phyloP scores from a whole-genome alignment of 805 yeast genomes.

The Starmerella scarabaei region DNA sequence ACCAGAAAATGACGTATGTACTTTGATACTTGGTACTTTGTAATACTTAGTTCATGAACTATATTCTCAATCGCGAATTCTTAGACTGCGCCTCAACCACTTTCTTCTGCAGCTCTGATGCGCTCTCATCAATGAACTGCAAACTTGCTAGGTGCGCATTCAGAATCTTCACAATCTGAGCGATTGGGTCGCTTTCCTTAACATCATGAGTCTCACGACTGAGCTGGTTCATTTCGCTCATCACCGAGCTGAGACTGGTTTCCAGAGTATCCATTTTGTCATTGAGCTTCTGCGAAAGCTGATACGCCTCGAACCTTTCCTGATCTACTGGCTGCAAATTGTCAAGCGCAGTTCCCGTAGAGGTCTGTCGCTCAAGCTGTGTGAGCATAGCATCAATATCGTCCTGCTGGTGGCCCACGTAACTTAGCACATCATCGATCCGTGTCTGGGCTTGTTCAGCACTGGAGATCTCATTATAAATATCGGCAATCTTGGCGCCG shows the following conservation, averaged over 20 bases:
- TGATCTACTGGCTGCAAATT: constrained; percentile 45
- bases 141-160: constrained; percentile 83
- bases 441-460: constrained; percentile 78
- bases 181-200: constrained; percentile 33
- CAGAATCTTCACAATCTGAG: constrained; percentile 56
- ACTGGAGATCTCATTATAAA: constrained; percentile 61
- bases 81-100: constrained; percentile 29
- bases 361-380: constrained; percentile 57
- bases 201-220: constrained; percentile 67
- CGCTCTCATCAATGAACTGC: constrained; percentile 70
- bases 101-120: constrained; percentile 54
- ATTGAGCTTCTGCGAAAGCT: constrained; percentile 71
- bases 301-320: constrained; percentile 80
- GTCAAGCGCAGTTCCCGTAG: constrained; percentile 18
- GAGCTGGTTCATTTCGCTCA: constrained; percentile 32
- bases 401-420: constrained; percentile 83
- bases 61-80: constrained; percentile 9
- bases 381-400: constrained; percentile 74
- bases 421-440: constrained; percentile 74
- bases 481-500: constrained; percentile 67
- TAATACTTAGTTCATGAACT: background rate
- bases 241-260: constrained; percentile 36
- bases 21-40: no score
- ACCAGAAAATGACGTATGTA: no score
- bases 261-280: constrained; percentile 70